phyloP scores from a whole-genome alignment of 495 filamentous ascomycete genomes.

The Neurospora sp. region DNA sequence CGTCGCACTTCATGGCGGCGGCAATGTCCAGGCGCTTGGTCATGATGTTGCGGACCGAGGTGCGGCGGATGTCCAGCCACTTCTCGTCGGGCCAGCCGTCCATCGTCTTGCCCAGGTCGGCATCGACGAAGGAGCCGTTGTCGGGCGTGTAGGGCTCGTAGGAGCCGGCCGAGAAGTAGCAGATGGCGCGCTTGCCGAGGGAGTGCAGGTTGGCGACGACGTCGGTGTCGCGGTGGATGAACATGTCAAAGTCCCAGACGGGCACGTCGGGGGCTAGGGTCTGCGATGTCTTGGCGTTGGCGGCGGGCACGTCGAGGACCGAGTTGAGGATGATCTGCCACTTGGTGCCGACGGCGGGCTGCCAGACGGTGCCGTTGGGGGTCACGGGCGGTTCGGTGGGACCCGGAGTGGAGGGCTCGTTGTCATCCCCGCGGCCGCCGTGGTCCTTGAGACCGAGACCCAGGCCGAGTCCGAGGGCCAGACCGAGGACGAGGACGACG shows the following conservation, averaged over 20 bases:
- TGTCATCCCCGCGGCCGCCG: neutral
- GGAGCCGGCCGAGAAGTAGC: conserved; percentile 64
- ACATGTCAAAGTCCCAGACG: conserved; percentile 23
- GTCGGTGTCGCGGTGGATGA: conserved; percentile 14
- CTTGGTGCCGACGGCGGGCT: conserved; percentile 8
- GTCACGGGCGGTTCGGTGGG: conserved; percentile 1
- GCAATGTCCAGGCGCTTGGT: conserved; percentile 45
- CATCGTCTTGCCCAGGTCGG: conserved; percentile 44
- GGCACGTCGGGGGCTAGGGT: conserved; percentile 19
- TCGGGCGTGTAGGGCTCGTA: conserved; percentile 49
- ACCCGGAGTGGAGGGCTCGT: neutral
- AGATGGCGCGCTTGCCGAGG: conserved; percentile 42
- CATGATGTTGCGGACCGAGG: conserved; percentile 52
- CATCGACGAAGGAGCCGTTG: conserved; percentile 35
- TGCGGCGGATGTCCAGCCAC: conserved; percentile 52
- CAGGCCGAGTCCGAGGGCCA: conserved; percentile 13
- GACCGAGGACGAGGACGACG: conserved; percentile 4
- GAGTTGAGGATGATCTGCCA: conserved; percentile 25
- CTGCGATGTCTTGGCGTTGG: conserved; percentile 2
- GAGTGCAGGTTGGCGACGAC: conserved; percentile 16
- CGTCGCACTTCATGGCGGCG: conserved; percentile 53
- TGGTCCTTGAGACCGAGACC: conserved; percentile 12
- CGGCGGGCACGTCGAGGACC: conserved; percentile 23
- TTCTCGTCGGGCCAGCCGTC: conserved; percentile 56
- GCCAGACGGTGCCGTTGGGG: conserved; percentile 9